Evolutionary conservation across 352 stramenopile genomes (phyloP).

Genomic region (Globisporangium abappressorium): DNA sequence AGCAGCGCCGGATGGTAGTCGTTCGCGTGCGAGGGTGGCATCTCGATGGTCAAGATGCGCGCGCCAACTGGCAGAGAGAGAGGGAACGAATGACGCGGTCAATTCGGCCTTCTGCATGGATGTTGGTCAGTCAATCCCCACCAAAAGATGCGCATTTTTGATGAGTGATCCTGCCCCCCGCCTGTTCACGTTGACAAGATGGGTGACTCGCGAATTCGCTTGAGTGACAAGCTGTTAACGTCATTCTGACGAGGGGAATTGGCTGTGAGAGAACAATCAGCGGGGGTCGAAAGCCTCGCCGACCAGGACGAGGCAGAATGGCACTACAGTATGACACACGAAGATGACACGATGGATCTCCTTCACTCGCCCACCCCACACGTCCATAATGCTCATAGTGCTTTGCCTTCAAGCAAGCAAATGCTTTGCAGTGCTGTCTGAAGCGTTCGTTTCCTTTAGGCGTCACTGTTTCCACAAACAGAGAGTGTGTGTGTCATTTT

Average conservation of each 20-base stretch:
- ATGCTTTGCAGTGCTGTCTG: no score
- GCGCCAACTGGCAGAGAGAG: not conserved
- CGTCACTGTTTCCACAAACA: not conserved
- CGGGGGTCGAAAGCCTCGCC: no score
- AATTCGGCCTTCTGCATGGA: not conserved
- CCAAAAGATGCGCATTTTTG: conserved; percentile 9
- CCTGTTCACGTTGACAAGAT: not conserved
- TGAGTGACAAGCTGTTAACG: not conserved
- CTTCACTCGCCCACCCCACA: no score
- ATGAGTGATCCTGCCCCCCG: not conserved
- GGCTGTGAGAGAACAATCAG: not conserved
- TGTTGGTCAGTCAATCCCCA: not conserved
- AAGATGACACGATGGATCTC: no score
- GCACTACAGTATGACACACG: no score
- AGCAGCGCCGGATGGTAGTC: conserved; percentile 25
- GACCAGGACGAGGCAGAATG: no score
- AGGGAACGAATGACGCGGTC: not conserved
- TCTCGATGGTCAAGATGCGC: not conserved
- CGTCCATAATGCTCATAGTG: no score
- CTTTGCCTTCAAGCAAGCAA: no score
- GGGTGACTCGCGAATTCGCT: not conserved
- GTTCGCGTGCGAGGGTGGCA: not conserved
- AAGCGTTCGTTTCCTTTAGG: not conserved
- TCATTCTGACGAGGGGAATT: not conserved
- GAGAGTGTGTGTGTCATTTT: not conserved